Evolutionary conservation across 108 stramenopile genomes (phyloP), one percentile per base, ranked within the genome.

Genomic region (Bacterosira constricta): DNA sequence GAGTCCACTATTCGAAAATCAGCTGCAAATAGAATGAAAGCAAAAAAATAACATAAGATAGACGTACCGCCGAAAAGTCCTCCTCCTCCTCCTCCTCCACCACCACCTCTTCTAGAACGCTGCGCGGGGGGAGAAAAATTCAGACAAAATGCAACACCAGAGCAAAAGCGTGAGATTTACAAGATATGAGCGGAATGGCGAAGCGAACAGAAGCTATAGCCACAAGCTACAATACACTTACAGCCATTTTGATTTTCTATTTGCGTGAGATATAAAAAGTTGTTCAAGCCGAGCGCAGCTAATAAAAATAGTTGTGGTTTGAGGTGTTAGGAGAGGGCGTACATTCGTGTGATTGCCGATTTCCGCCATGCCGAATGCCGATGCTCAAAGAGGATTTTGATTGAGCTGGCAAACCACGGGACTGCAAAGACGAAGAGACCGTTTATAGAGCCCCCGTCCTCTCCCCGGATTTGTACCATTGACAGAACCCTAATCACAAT

Each of bases 41-140:
- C n/a, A n/a, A n/a, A n/a, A n/a, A n/a, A n/a, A n/a, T n/a, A n/a
- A n/a, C n/a, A n/a, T n/a, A n/a, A n/a, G n/a, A n/a, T n/a, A n/a
- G n/a, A n/a, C n/a, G n/a, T n/a, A n/a, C n/a, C n/a, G n/a, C 77
- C 71, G 54, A 73, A 78, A 15, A 77, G 47, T 37, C 65, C 61
- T 36, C 73, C 73, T 15, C 73, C 67, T 11, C 53, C 35, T 29
- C 53, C 35, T 37, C 73, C 66, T 3, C 59, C 39, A 23, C 59
- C 26, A 23, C 59, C 39, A 36, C 64, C 47, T 32, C 73, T 56
- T 69, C 73, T 35, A 68, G 73, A 75, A 59, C 73, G 73, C 70
- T 71, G 63, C 15, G 34, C 18, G 52, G 18, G 32, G 52, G 21
- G 46, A 0, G 46, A 26, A 27, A 26, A 32, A 17, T 10, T 49